These are phyloP conservation scores for Anisodus acutangulus DNA, from an alignment of 257 asterid genomes.

Conservation along the genomic window DNA sequence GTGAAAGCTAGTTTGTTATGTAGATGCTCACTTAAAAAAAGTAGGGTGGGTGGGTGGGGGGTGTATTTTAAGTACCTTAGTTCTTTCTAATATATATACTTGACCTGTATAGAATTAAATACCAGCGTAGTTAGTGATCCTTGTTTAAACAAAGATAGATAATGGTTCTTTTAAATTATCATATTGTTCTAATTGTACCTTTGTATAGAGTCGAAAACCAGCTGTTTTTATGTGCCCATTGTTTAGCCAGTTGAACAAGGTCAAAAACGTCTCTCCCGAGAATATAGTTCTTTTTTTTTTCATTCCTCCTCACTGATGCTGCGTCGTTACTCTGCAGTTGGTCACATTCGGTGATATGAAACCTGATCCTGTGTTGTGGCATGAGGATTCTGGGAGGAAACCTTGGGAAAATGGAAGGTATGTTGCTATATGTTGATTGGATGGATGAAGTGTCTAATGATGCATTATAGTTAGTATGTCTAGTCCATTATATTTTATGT, in stretches of 20 bases:
- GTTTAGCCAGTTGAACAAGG: not conserved
- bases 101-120: not conserved
- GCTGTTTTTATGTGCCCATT: not conserved
- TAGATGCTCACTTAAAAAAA: no score
- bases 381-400: constrained; percentile 88
- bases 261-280: not conserved
- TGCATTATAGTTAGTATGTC: constrained; percentile 7
- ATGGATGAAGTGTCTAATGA: constrained; percentile 13
- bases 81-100: not conserved
- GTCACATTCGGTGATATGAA: constrained; percentile 73
- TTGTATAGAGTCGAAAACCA: not conserved
- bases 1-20: no score
- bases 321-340: constrained; percentile 46
- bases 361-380: constrained; percentile 95
- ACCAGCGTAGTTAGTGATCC: not conserved
- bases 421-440: constrained; percentile 21
- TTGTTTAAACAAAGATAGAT: not conserved
- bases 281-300: not conserved
- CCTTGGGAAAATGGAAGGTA: constrained; percentile 78
- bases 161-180: not conserved
- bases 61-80: no score
- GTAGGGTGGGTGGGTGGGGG: no score
- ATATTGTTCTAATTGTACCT: not conserved
- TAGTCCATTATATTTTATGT: not conserved
- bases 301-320: constrained; percentile 10